Conservation (phyloP, 257 asterid species). For the Nyctanthes arbortristis region DNA sequence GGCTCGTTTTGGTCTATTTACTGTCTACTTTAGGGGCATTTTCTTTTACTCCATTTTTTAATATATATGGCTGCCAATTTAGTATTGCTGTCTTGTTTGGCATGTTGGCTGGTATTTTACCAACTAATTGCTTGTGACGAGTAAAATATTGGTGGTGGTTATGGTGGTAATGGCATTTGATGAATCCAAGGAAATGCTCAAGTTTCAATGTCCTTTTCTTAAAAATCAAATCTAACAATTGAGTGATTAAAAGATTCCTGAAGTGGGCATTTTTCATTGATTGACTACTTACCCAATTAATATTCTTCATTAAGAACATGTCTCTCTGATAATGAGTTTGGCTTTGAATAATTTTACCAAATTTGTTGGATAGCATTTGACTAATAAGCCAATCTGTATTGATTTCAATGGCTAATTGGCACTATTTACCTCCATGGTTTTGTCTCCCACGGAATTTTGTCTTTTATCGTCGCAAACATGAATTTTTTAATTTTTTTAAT, state of each 20-base stretch:
- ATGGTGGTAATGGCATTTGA: constrained; percentile 10
- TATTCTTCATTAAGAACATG: constrained; percentile 12
- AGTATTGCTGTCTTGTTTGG: background rate
- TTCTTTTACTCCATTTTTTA: background rate
- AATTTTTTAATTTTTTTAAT: no score
- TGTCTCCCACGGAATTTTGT: no score
- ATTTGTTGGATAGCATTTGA: background rate
- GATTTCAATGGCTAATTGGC: no score
- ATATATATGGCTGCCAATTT: background rate
- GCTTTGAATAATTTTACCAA: constrained; percentile 3
- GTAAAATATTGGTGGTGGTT: constrained; percentile 1
- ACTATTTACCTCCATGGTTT: no score
- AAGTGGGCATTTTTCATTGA: background rate
- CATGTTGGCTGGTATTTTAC: background rate
- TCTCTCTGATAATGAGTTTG: constrained; percentile 5
- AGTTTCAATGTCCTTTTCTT: constrained; percentile 10
- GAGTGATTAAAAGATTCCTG: background rate
- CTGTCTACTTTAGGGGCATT: background rate
- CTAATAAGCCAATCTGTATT: no score
- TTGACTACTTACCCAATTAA: constrained; percentile 6
- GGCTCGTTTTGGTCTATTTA: background rate
- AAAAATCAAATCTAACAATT: constrained; percentile 7
- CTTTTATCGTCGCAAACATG: no score
- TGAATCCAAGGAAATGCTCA: background rate
- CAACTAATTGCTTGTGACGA: background rate